Base-by-base conservation (phyloP, 345 rosid species). In the Geranium rotundifolium region DNA sequence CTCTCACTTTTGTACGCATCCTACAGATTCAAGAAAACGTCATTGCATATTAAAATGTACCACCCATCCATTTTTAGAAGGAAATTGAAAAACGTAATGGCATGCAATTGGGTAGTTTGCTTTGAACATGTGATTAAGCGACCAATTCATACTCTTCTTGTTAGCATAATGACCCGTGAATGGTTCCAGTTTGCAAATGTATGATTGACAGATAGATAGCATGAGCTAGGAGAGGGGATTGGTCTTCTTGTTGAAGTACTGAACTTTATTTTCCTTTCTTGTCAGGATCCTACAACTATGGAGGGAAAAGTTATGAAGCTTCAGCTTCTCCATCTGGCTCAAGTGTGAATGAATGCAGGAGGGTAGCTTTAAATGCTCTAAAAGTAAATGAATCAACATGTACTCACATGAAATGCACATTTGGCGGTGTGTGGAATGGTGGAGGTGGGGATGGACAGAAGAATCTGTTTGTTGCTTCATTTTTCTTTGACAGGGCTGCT, bases 401-500 rank as follows among this genome's bases (percentile, higher is more conserved):
- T 58, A 85, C 82, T 12, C 84, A 88, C 76, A 83, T 86, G 92
- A 81, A 89, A 75, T 93, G 99, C 77, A 82, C 99, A 63, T 93
- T 93, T 19, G 96, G 96, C 37, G 99, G 99, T 54, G 66, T 93
- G 54, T 93, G 99, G 99, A 93, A 90, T 67, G 99, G 99, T 41
- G 99, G 99, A 60, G 85, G 95, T n/a, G 97, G 99, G 60, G 97
- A 89, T 82, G 99, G 99, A 29, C 97, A 88, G 68, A 90, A 83
- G 78, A 82, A 88, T 70, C 71, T 93, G 66, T 90, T 93, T 65
- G 90, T 93, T 54, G 97, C 99, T 52, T 93, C 97, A 0, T 93
- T 93, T 72, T 93, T 93, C 87, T 93, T 78, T 39, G 99, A 93
- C 77, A 82, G 96, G 71, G 99, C 99, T 72, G 96, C 96, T 54